phyloP scores from a whole-genome alignment of 1,139 yeast species.

The Candida labiduridarum region DNA sequence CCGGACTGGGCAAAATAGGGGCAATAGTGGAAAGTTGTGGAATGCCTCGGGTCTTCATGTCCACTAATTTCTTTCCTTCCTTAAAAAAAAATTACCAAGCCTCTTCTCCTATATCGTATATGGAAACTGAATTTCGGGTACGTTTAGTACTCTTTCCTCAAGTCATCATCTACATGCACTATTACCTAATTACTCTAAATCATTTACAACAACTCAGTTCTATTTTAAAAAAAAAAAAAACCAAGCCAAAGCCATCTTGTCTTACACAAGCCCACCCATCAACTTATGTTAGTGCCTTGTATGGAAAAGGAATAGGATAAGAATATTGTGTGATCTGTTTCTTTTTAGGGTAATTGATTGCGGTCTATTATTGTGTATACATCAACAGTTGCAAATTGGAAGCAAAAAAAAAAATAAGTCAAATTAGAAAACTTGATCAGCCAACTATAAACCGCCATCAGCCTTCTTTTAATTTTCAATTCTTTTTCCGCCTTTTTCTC shows the following conservation, averaged over 20 bases:
- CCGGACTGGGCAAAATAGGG: too few relatives aligned
- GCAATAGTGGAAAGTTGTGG: too few relatives aligned
- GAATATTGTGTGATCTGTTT: background rate
- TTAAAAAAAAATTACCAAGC: background rate
- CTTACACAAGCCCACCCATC: background rate
- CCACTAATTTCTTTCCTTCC: background rate
- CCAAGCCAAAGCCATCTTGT: background rate
- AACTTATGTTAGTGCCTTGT: too few relatives aligned
- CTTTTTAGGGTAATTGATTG: background rate
- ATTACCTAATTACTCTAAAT: background rate
- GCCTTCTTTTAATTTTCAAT: too few relatives aligned
- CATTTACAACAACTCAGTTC: background rate
- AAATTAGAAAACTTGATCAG: too few relatives aligned
- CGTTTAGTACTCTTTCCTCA: background rate
- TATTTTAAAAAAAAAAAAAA: background rate
- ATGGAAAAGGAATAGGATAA: too few relatives aligned
- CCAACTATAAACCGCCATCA: too few relatives aligned
- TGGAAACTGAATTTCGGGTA: background rate
- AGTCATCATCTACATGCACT: background rate
- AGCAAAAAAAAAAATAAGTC: background rate
- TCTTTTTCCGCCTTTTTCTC: too few relatives aligned
- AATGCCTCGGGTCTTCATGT: background rate
- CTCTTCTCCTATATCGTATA: background rate
- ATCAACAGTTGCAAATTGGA: background rate
- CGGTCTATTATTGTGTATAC: conserved; percentile 1